Conservation (phyloP, 257 asterid species). For the Solanum boliviense region DNA sequence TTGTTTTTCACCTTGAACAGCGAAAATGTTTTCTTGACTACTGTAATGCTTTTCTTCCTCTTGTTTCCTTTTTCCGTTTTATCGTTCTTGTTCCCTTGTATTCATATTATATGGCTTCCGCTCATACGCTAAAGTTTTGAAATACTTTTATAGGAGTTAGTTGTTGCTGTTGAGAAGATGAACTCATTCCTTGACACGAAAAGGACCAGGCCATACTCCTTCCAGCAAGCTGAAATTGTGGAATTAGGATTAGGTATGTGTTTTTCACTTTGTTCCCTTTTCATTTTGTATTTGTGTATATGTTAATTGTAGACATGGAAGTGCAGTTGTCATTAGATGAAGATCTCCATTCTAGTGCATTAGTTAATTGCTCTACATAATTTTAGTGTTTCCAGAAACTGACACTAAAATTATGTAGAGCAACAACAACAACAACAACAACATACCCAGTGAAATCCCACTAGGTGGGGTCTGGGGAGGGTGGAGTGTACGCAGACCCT, state of each 20-base stretch:
- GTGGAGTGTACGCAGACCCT: too few relatives aligned
- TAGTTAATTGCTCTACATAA: background rate
- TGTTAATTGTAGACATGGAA: background rate
- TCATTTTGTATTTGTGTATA: background rate
- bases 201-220: slow-evolving; percentile 19
- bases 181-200: slow-evolving; percentile 40
- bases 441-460: too few relatives aligned
- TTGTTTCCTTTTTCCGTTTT: background rate
- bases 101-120: background rate
- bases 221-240: slow-evolving; percentile 60
- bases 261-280: background rate
- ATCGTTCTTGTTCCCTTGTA: background rate
- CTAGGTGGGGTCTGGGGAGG: too few relatives aligned
- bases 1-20: background rate
- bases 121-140: background rate
- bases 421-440: too few relatives aligned
- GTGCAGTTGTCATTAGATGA: background rate
- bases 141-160: slow-evolving; percentile 45
- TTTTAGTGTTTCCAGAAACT: background rate
- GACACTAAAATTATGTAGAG: background rate
- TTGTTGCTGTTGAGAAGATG: slow-evolving; percentile 53
- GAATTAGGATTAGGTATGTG: slow-evolving; percentile 51
- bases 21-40: background rate
- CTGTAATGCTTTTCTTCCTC: background rate
- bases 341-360: background rate